A percentile compares a stretch with the other conserved stretches of the same genome.
These are phyloP conservation scores for Rhipidocladum racemiflorum DNA, from an alignment of 176 grass and related monocot species.

Conservation along the genomic window DNA sequence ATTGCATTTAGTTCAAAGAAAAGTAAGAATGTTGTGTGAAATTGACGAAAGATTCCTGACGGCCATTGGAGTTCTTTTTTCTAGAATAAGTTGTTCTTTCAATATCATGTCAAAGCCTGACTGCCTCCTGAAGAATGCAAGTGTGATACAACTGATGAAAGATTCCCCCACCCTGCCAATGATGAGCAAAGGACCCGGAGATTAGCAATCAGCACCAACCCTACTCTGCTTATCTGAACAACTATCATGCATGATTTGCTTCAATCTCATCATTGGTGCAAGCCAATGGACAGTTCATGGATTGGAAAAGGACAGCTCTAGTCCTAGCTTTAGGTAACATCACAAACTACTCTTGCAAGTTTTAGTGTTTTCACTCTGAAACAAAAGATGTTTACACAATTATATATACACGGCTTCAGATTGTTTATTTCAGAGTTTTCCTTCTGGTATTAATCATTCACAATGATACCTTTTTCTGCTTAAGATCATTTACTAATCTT, in stretches of 20 bases:
- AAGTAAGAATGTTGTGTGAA: slow-evolving; percentile 24
- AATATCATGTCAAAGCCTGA: slow-evolving; percentile 40
- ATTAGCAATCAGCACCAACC: slow-evolving; percentile 42
- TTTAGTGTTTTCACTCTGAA: slow-evolving; percentile 38
- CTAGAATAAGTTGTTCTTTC: slow-evolving; percentile 16
- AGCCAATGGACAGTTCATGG: slow-evolving; percentile 38
- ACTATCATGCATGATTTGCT: slow-evolving; percentile 46
- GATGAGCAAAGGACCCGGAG: slow-evolving; percentile 40
- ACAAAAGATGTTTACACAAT: not conserved
- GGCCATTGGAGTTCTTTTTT: not conserved
- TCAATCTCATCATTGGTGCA: slow-evolving; percentile 38
- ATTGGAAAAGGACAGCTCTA: slow-evolving; percentile 47
- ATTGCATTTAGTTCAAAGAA: not conserved
- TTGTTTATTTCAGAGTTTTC: slow-evolving; percentile 32
- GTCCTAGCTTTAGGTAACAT: slow-evolving; percentile 51
- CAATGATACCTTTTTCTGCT: slow-evolving; percentile 13
- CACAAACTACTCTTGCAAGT: slow-evolving; percentile 26
- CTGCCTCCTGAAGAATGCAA: slow-evolving; percentile 23
- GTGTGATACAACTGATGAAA: slow-evolving; percentile 51
- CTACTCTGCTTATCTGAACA: slow-evolving; percentile 45
- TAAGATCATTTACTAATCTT: slow-evolving; percentile 20
- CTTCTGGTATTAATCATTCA: slow-evolving; percentile 33
- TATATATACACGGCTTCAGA: slow-evolving; percentile 1
- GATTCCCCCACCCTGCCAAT: slow-evolving; percentile 41
- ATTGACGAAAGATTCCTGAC: slow-evolving; percentile 35